These are phyloP conservation scores for Psilocybe mexicana DNA, from an alignment of 1,284 basidiomycete species.

Conservation along the genomic window DNA sequence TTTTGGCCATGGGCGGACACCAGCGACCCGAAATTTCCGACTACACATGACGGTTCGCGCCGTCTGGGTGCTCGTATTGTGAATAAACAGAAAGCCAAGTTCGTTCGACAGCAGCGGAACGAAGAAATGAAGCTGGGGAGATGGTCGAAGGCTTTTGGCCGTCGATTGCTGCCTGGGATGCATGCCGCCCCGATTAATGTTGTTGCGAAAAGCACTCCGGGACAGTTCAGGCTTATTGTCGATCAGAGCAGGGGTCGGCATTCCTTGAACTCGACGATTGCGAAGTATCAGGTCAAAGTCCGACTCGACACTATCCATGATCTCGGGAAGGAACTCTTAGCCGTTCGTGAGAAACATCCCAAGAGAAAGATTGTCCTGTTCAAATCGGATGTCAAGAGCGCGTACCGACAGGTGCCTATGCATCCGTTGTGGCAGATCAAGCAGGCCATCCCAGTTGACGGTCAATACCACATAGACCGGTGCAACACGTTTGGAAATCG, in stretches of 20 bases:
- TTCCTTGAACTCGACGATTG: slow-evolving; percentile 31
- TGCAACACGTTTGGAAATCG: slow-evolving; percentile 33
- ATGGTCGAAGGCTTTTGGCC: slow-evolving; percentile 5
- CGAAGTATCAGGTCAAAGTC: not conserved
- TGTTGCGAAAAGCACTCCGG: slow-evolving; percentile 37
- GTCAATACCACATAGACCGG: slow-evolving; percentile 25
- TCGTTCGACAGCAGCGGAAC: slow-evolving; percentile 23
- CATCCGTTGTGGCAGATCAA: slow-evolving; percentile 41
- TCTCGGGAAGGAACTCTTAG: not conserved
- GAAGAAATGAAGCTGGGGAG: slow-evolving; percentile 24
- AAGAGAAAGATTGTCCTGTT: slow-evolving; percentile 17
- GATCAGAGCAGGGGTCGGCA: slow-evolving; percentile 36
- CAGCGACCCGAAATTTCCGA: slow-evolving; percentile 19
- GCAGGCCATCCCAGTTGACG: slow-evolving; percentile 33
- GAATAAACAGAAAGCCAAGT: slow-evolving; percentile 12
- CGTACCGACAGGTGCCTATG: slow-evolving; percentile 36
- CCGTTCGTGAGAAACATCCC: not conserved
- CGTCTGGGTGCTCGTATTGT: slow-evolving; percentile 5
- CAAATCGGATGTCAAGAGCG: slow-evolving; percentile 38
- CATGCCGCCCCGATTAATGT: slow-evolving; percentile 40
- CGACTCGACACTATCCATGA: not conserved
- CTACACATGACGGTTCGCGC: slow-evolving; percentile 27
- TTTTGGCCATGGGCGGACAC: slow-evolving; percentile 38
- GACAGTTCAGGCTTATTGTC: slow-evolving; percentile 37
- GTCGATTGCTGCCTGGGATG: slow-evolving; percentile 44